Base-by-base conservation (phyloP, 371 early-diverging fungal genomes). In the Caulochytrium protostelioides region DNA sequence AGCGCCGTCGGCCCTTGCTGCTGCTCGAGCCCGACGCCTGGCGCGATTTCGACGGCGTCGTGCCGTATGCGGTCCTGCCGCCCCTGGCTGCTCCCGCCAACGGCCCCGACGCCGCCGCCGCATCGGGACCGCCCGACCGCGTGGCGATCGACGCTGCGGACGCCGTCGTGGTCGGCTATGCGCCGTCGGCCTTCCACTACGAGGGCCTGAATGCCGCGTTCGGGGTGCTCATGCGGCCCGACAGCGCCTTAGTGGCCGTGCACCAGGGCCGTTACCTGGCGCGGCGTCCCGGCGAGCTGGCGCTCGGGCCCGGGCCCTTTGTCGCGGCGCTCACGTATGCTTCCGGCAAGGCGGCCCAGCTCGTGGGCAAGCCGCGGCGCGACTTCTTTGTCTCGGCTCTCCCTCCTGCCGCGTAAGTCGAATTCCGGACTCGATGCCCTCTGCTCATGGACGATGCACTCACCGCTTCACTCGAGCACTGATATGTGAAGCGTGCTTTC, bases 261-360 rank as follows among this genome's bases (percentile, higher is more conserved):
- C 86, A 85, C 45, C 74, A 76, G 39, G 82, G 72, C 3, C 70
- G 59, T 37, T 78, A 77, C 44, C 71, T 67, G 48, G 76, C 76
- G 17, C 66, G 65, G 29, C 57, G 63, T 9, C 62, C 65, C 28
- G 57, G 57, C 23, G 52, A 57, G 9, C 50, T 85, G 16, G 67
- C 75, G 1, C 44, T 85, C 42, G 86, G 86, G 0, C 86, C 83
- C 1, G 86, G 86, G 5, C 75, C 77, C 7, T 85, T 83, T 59
- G 79, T 82, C 0, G 58, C 70, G 42, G 79, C 77, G 2, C 55
- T 85, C 22, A 83, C 83, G 43, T 78, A 65, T 44, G 72, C 77
- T 14, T 4, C 30, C 5, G 4, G 21, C n/a, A 30, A 13, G 7
- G 9, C 6, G 18, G 8, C 6, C 9, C 6, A 6, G 9, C 14